These are phyloP conservation scores for Alternaria dauci DNA, from an alignment of 2,329 filamentous ascomycete species.

Conservation along the genomic window DNA sequence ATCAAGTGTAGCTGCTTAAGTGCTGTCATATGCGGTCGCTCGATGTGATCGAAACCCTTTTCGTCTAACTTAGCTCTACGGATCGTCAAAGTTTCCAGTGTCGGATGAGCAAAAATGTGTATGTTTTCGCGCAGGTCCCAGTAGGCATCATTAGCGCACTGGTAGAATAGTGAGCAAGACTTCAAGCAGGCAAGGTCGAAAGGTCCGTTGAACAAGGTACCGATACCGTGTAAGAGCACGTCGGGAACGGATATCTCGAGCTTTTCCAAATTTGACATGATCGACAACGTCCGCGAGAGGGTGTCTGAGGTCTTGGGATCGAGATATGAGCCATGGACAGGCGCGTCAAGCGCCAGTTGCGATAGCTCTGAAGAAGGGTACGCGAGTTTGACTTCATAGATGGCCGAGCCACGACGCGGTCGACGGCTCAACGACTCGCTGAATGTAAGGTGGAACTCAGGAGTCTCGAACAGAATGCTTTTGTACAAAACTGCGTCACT, in stretches of 20 bases:
- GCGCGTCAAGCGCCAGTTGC: conserved; percentile 40
- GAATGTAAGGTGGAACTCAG: conserved; percentile 45
- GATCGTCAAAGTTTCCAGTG: conserved; percentile 39
- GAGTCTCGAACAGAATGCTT: conserved; percentile 42
- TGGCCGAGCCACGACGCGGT: conserved; percentile 44
- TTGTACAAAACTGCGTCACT: conserved; percentile 46
- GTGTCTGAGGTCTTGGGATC: conserved; percentile 37
- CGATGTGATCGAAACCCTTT: conserved; percentile 41
- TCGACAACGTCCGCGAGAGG: conserved; percentile 42
- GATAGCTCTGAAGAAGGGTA: conserved; percentile 45
- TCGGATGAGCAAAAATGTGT: conserved; percentile 46
- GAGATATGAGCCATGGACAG: conserved; percentile 36
- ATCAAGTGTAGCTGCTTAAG: conserved; percentile 40
- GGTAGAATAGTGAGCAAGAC: conserved; percentile 42
- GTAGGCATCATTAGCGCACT: conserved; percentile 42
- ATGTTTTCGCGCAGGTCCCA: conserved; percentile 48
- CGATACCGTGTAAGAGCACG: conserved; percentile 40
- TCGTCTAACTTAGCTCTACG: conserved; percentile 43
- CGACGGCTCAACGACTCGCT: conserved; percentile 44
- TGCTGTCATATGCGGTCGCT: conserved; percentile 41
- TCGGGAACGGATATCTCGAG: conserved; percentile 45
- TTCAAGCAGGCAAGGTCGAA: conserved; percentile 46
- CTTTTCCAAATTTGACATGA: conserved; percentile 46
- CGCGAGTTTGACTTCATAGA: conserved; percentile 42
- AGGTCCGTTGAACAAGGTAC: conserved; percentile 44